A percentile compares a stretch with the other conserved stretches of the same genome.
These are phyloP conservation scores for Lentinula detonsa DNA, from an alignment of 768 basidiomycete genomes.

Conservation along the genomic window DNA sequence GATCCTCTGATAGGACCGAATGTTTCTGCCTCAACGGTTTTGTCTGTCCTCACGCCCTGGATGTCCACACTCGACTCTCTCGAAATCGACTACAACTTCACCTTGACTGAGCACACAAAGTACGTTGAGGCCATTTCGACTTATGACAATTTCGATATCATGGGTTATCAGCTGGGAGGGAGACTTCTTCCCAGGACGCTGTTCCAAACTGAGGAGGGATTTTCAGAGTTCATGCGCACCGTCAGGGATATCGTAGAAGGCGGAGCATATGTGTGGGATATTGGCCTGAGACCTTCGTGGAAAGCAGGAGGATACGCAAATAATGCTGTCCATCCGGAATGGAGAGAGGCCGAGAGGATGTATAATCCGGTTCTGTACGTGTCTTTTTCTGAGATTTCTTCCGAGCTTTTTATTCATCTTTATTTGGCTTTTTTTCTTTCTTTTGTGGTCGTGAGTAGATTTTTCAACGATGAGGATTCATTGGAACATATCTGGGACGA, in stretches of 20 bases:
- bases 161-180: not conserved
- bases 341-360: slow-evolving; percentile 1
- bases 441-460: not conserved
- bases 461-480: not conserved
- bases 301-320: slow-evolving; percentile 1
- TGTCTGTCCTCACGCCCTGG: not conserved
- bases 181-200: slow-evolving; percentile 2
- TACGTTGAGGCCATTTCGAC: not conserved
- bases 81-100: slow-evolving; percentile 12
- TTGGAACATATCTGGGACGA: not conserved
- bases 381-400: not conserved
- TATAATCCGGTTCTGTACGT: not conserved
- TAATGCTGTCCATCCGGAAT: slow-evolving; percentile 4
- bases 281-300: not conserved
- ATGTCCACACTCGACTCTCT: not conserved
- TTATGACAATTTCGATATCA: not conserved
- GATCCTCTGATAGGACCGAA: slow-evolving; percentile 1
- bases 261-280: not conserved
- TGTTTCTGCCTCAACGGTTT: not conserved
- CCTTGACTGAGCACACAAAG: not conserved
- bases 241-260: not conserved
- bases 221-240: not conserved
- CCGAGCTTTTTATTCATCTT: not conserved
- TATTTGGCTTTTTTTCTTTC: not conserved
- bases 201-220: not conserved